Evolutionary conservation across 2,329 filamentous ascomycete genomes (phyloP).

Genomic region (Trichophyton rubrum): DNA sequence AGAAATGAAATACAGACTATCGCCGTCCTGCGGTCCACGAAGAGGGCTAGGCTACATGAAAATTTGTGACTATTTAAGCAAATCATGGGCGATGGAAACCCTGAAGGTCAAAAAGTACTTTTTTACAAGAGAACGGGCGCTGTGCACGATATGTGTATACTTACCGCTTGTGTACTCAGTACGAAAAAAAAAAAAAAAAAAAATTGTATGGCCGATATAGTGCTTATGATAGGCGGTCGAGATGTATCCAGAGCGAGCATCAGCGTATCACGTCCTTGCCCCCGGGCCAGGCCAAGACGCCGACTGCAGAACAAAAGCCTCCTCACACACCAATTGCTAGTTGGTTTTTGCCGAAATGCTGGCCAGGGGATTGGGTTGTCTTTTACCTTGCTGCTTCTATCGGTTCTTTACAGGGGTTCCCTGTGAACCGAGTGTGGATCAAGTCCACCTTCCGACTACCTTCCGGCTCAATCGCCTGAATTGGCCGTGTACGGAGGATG

Average conservation of each 20-base stretch:
- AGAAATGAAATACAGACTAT: not conserved
- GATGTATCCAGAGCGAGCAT: not conserved
- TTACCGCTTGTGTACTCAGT: not conserved
- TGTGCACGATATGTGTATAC: not conserved
- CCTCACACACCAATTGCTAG: not conserved
- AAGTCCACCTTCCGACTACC: slow-evolving; percentile 4
- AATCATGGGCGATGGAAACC: not conserved
- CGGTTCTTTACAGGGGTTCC: not conserved
- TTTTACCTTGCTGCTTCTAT: not conserved
- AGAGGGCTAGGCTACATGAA: not conserved
- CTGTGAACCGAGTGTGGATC: not conserved
- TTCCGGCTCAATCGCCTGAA: slow-evolving; percentile 4
- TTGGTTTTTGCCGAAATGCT: not conserved
- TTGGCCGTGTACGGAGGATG: not conserved
- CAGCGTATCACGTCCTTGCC: not conserved
- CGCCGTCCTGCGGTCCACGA: not conserved
- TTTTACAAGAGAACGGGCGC: not conserved
- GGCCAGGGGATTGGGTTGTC: not conserved
- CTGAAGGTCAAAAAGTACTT: not conserved
- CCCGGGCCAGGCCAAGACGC: not conserved
- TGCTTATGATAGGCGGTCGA: slow-evolving; percentile 3
- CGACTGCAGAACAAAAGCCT: not conserved
- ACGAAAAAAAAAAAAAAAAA: not conserved
- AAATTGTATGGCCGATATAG: not conserved
- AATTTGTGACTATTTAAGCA: not conserved